Evolutionary conservation across 768 basidiomycete genomes (phyloP).

Genomic region (Cyclocybe cylindracea): DNA sequence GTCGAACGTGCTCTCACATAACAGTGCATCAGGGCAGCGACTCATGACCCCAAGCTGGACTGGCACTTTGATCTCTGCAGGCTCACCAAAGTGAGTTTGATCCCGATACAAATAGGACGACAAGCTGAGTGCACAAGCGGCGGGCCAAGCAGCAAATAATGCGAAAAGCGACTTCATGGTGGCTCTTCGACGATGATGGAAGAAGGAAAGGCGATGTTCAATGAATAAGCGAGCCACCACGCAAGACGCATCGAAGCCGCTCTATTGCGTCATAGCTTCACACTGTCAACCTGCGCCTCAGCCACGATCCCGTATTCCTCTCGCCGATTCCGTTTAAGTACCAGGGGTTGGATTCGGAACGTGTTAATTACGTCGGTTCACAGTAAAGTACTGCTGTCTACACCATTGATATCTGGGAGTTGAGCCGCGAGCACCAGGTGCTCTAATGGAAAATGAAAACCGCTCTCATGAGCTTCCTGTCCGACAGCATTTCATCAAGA

Average conservation of each 20-base stretch:
- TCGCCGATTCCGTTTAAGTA: background rate
- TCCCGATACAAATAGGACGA: constrained; percentile 2
- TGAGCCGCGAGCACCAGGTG: too few species aligned
- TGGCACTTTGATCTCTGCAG: constrained; percentile 39
- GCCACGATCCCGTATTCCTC: background rate
- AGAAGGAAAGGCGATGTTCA: background rate
- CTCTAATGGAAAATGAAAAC: too few species aligned
- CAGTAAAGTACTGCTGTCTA: too few species aligned
- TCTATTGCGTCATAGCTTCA: constrained; percentile 29
- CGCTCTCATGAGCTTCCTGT: too few species aligned
- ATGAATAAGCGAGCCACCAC: constrained; percentile 8
- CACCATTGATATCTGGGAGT: too few species aligned
- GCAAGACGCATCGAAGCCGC: background rate
- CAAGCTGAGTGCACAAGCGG: constrained; percentile 5
- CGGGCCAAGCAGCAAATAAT: constrained; percentile 1
- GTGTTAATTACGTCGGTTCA: too few species aligned
- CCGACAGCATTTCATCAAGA: too few species aligned
- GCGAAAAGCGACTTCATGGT: constrained; percentile 1
- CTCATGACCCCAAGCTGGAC: constrained; percentile 57
- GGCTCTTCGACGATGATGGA: constrained; percentile 1
- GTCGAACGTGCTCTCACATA: constrained; percentile 81
- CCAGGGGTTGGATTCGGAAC: too few species aligned
- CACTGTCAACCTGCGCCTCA: constrained; percentile 14
- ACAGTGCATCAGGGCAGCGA: constrained; percentile 75
- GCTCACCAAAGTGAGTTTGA: constrained; percentile 8